These are phyloP conservation scores for Acanthamoeba castellanii DNA, from an alignment of 208 protist species.

Conservation along the genomic window DNA sequence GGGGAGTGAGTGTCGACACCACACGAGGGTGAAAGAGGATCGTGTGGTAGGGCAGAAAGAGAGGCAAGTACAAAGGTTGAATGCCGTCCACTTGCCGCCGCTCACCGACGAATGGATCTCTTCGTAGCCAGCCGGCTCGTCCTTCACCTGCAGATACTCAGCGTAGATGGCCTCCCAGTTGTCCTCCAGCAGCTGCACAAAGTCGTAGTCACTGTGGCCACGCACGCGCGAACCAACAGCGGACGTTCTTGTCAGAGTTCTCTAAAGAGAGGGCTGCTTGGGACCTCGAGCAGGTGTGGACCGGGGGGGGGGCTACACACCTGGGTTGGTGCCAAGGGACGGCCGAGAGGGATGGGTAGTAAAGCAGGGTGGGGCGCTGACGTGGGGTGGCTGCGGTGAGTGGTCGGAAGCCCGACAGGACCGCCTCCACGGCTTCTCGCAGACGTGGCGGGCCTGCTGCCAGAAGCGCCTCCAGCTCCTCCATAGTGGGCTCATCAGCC, in stretches of 20 bases:
- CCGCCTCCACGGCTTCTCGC: conserved; percentile 27
- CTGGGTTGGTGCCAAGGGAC: conserved; percentile 59
- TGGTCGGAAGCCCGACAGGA: conserved; percentile 4
- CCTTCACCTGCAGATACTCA: conserved; percentile 39
- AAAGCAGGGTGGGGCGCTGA: conserved; percentile 47
- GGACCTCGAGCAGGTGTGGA: no score
- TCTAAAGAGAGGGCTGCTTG: no score
- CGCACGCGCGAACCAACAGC: not conserved
- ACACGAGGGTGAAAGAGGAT: not conserved
- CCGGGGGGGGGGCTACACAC: not conserved
- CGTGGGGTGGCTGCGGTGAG: not conserved
- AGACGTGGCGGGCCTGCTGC: conserved; percentile 15
- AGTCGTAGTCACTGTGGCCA: conserved; percentile 21
- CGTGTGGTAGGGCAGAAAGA: not conserved
- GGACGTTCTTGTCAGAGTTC: no score
- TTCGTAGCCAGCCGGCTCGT: not conserved
- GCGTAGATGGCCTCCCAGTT: conserved; percentile 45
- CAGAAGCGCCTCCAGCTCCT: conserved; percentile 18
- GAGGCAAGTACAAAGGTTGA: conserved; percentile 68
- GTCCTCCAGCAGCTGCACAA: conserved; percentile 33
- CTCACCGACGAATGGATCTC: conserved; percentile 21
- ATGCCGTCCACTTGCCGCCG: conserved; percentile 50
- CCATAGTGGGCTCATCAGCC: not conserved
- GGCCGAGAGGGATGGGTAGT: conserved; percentile 45
- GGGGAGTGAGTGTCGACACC: not conserved